Conservation (phyloP, 2,329 filamentous ascomycete species). For the Venturia aucupariae region DNA sequence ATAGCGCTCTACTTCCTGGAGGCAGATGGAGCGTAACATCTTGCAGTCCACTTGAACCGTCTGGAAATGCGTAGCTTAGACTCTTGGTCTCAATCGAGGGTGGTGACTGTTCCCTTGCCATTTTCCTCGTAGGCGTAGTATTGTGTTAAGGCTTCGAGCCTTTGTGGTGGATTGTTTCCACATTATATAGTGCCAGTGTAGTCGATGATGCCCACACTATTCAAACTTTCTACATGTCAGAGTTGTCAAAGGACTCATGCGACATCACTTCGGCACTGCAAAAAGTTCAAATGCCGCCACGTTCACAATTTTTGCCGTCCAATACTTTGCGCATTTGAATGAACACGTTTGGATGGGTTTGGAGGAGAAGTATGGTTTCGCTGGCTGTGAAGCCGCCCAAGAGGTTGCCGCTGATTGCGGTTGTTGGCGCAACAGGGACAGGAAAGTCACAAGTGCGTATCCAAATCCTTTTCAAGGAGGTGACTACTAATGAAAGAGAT, state of each 20-base stretch:
- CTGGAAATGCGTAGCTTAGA: conserved; percentile 83
- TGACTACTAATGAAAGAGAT: background rate
- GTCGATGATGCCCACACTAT: conserved; percentile 9
- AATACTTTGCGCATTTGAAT: background rate
- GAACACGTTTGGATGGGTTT: background rate
- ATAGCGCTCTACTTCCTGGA: conserved; percentile 71
- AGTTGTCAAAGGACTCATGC: conserved; percentile 3
- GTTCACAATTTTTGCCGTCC: background rate
- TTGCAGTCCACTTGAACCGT: conserved; percentile 69
- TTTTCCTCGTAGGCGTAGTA: conserved; percentile 21
- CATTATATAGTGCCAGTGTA: too few species aligned
- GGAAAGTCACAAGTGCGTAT: conserved; percentile 75
- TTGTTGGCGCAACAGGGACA: conserved; percentile 85
- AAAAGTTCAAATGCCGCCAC: background rate
- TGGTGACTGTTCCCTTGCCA: conserved; percentile 19
- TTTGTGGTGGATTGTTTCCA: background rate
- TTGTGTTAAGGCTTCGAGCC: background rate
- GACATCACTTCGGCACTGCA: too few species aligned
- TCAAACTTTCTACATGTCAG: too few species aligned
- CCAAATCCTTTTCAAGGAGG: background rate
- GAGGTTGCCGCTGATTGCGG: conserved; percentile 50
- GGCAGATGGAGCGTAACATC: conserved; percentile 70
- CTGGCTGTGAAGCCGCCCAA: background rate
- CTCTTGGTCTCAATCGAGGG: conserved; percentile 63
- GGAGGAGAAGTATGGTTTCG: background rate